These are phyloP conservation scores for Ascodesmis nigricans DNA, from an alignment of 495 filamentous ascomycete genomes.

Conservation along the genomic window DNA sequence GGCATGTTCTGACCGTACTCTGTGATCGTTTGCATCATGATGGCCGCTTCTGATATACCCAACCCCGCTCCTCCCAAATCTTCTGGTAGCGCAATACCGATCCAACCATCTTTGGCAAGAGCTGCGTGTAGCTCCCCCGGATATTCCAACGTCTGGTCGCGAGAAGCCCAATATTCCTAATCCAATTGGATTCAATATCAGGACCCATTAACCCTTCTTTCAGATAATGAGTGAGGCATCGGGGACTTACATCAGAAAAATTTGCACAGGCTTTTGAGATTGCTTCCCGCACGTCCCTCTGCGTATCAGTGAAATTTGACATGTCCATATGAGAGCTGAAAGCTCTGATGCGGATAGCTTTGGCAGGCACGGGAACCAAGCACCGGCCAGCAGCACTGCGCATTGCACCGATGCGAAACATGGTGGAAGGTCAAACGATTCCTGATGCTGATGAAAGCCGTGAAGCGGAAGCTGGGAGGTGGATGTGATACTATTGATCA, in stretches of 20 bases:
- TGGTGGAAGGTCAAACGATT: no score
- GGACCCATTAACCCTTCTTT: neutral
- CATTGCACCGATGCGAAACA: no score
- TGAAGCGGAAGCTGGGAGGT: no score
- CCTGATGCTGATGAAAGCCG: no score
- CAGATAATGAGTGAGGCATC: neutral
- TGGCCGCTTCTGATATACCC: constrained; percentile 60
- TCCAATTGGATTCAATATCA: constrained; percentile 2
- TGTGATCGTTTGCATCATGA: constrained; percentile 65
- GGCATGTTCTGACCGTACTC: neutral
- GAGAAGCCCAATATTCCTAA: constrained; percentile 46
- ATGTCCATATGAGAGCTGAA: constrained; percentile 38
- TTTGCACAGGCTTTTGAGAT: constrained; percentile 43
- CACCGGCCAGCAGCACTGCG: no score
- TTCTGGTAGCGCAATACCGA: constrained; percentile 56
- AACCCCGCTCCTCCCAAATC: constrained; percentile 49
- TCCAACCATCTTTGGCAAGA: constrained; percentile 59
- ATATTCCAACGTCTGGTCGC: constrained; percentile 43
- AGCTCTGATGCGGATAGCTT: no score
- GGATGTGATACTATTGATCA: no score
- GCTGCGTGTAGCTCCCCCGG: constrained; percentile 53
- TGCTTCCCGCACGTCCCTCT: constrained; percentile 48
- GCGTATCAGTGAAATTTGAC: constrained; percentile 47
- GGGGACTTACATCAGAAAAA: constrained; percentile 28
- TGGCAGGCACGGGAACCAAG: no score